phyloP scores from a whole-genome alignment of 176 grass and related monocot species.

The Pontederia crassipes region DNA sequence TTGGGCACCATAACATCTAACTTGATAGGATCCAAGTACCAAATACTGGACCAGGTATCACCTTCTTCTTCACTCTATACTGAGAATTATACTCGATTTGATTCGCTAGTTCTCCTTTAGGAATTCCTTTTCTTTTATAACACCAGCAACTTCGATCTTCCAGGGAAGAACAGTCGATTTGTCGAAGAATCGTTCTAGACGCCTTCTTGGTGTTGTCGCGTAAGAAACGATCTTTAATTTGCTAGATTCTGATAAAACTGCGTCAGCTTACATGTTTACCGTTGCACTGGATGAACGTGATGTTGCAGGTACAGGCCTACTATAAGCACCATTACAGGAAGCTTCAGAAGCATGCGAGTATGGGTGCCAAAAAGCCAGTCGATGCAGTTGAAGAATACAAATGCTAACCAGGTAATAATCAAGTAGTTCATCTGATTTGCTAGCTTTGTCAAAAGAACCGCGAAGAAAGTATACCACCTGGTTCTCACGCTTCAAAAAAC shows the following conservation, averaged over 20 bases:
- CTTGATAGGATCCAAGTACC: slow-evolving; percentile 79
- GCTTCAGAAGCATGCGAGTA: slow-evolving; percentile 60
- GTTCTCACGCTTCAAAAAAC: neutral
- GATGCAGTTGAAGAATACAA: slow-evolving; percentile 45
- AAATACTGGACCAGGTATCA: slow-evolving; percentile 65
- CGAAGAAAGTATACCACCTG: neutral
- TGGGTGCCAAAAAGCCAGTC: slow-evolving; percentile 78
- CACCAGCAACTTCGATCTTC: neutral
- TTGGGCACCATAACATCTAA: slow-evolving; percentile 49
- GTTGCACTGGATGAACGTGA: neutral
- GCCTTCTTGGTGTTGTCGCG: slow-evolving; percentile 57
- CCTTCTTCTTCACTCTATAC: neutral
- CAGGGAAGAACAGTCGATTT: slow-evolving; percentile 50
- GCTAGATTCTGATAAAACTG: neutral
- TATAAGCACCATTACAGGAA: slow-evolving; percentile 62
- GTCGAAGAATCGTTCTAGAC: slow-evolving; percentile 46
- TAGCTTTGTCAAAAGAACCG: neutral
- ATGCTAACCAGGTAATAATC: slow-evolving; percentile 35
- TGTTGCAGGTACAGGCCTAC: slow-evolving; percentile 60
- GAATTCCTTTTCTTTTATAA: too few species aligned
- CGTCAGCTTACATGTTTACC: neutral
- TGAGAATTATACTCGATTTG: too few species aligned
- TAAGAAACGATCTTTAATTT: slow-evolving; percentile 29
- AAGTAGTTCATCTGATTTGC: too few species aligned
- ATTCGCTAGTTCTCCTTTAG: too few species aligned